These are phyloP conservation scores for Trichoderma hamatum DNA, from an alignment of 2,329 filamentous ascomycete species.

Conservation along the genomic window DNA sequence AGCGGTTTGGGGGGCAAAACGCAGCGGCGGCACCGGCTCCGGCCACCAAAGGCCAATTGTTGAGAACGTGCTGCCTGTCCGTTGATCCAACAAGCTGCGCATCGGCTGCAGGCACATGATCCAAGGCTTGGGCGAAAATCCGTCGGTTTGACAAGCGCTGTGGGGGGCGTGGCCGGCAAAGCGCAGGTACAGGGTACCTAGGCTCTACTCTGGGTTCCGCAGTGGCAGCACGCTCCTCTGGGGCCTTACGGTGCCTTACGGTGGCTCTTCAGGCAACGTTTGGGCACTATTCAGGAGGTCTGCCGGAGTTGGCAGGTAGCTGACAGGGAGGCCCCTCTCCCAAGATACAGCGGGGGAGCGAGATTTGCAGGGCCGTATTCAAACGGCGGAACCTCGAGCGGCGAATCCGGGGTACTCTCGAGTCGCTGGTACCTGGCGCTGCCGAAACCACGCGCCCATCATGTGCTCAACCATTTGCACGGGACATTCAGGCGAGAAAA, in stretches of 20 bases:
- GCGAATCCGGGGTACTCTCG: slow-evolving; percentile 22
- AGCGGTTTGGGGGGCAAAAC: background rate
- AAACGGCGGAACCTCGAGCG: slow-evolving; percentile 22
- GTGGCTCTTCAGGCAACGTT: background rate
- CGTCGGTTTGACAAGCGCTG: slow-evolving; percentile 26
- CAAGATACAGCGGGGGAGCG: background rate
- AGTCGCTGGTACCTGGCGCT: slow-evolving; percentile 12
- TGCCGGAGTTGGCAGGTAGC: background rate
- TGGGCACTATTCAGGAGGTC: slow-evolving; percentile 2
- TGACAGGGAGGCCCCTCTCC: background rate
- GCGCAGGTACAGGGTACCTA: slow-evolving; percentile 17
- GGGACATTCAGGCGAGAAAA: slow-evolving; percentile 5
- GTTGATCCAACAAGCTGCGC: slow-evolving; percentile 22
- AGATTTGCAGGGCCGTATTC: background rate
- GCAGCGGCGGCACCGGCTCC: slow-evolving; percentile 3
- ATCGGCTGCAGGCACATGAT: slow-evolving; percentile 26
- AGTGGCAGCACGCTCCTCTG: background rate
- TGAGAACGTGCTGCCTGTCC: slow-evolving; percentile 25
- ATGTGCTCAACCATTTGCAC: slow-evolving; percentile 27
- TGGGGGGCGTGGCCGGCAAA: slow-evolving; percentile 14
- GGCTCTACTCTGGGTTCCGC: background rate
- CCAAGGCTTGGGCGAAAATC: slow-evolving; percentile 12
- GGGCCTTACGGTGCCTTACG: background rate
- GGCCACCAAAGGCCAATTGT: slow-evolving; percentile 17
- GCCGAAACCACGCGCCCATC: slow-evolving; percentile 21